Conservation (phyloP, 78 protist genomes). For the Polysphondylium violaceum region DNA sequence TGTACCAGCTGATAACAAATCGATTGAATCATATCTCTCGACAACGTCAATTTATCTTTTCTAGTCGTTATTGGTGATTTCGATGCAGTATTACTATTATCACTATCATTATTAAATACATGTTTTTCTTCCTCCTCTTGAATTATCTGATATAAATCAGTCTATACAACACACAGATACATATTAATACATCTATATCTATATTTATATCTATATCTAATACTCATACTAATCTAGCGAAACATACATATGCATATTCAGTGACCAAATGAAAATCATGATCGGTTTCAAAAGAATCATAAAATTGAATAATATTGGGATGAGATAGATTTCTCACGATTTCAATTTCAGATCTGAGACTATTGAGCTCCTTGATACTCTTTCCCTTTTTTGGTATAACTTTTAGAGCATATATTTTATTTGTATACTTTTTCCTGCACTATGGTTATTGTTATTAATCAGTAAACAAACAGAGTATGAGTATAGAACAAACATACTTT, state of each 20-base stretch:
- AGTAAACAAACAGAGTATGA: neutral
- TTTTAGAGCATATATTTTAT: slow-evolving; percentile 91
- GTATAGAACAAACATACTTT: slow-evolving; percentile 51
- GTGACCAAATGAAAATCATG: slow-evolving; percentile 87
- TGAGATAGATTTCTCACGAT: slow-evolving; percentile 85
- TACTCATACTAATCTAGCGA: neutral
- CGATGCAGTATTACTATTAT: neutral
- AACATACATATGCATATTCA: slow-evolving; percentile 83
- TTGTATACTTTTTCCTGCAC: slow-evolving; percentile 82
- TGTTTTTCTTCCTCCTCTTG: neutral
- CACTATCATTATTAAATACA: neutral
- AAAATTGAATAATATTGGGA: slow-evolving; percentile 88
- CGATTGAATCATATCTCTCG: slow-evolving; percentile 65
- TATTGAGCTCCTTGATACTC: slow-evolving; percentile 82
- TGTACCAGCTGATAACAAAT: slow-evolving; percentile 88
- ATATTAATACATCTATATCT: neutral
- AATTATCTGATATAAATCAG: too few relatives aligned
- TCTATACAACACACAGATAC: too few relatives aligned
- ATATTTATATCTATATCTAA: neutral
- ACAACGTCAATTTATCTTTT: slow-evolving; percentile 4
- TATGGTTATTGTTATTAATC: neutral
- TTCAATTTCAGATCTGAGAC: slow-evolving; percentile 88
- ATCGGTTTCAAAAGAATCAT: slow-evolving; percentile 90
- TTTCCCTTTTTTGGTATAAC: slow-evolving; percentile 87
- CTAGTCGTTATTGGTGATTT: neutral